Evolutionary conservation across 176 grass and related monocot species (phyloP), one percentile per base, ranked within the genome.

Genomic region (Cenchrus americanus): DNA sequence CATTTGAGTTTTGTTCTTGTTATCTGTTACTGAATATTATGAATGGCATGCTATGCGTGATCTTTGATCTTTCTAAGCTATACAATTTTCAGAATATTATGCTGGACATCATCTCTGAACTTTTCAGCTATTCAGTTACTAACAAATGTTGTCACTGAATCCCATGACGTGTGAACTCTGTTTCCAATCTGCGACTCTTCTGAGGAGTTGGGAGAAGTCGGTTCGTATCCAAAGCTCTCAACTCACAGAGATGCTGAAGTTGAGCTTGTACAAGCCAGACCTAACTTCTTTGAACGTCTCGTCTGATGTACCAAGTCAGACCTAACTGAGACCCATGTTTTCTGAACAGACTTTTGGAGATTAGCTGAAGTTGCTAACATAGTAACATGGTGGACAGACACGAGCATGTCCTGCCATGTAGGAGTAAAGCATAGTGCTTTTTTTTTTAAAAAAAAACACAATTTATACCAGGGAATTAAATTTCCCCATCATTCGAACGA

Each of bases 1-100:
- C 24, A 14, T 57, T 1, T 40, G 52, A 34, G 7, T 73, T 67
- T 32, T 66, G 40, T 74, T 90, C 55, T 3, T 46, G 27, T 66
- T 73, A 62, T 84, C 17, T 47, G 54, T 43, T 69, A 61, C 43
- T 52, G 52, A 62, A 70, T 40, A 34, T 80, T 46, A 51, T 65
- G 73, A 71, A 83, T 62, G 18, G 43, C 8, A 22, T 22, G 21
- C 57, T 57, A 57, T 69, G 64, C 9, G 19, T 23, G 73, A 43
- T 0, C 12, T 13, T 52, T 58, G 4, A 41, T 41, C 52, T 75
- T 54, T 51, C 53, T 74, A 17, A 73, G 7, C 47, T 73, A 32
- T 53, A 32, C 6, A 19, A 10, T 61, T 61, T 44, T 44, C 58
- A 11, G n/a, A 61, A 61, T 24, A n/a, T 24, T 61, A 61, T 22